Conservation (phyloP, 768 basidiomycete species). For the Boletales sp. region DNA sequence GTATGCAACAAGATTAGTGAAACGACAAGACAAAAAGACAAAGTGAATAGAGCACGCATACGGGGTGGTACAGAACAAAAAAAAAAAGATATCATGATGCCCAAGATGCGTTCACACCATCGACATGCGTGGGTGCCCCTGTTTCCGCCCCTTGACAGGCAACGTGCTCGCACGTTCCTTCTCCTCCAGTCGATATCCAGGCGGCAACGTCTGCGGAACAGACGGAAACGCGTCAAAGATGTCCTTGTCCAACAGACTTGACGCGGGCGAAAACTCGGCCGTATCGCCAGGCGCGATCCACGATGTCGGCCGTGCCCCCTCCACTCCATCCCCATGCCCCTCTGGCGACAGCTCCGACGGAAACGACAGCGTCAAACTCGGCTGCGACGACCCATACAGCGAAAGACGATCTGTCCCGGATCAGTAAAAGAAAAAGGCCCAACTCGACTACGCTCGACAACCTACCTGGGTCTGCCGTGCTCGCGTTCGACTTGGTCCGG, state of each 20-base stretch:
- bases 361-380: constrained; percentile 19
- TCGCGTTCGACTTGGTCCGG: constrained; percentile 52
- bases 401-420: constrained; percentile 24
- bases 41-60: too few species aligned
- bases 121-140: constrained; percentile 21
- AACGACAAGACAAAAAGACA: background rate
- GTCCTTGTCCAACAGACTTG: constrained; percentile 47
- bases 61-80: background rate
- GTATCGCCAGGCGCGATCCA: constrained; percentile 47
- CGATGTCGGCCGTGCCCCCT: constrained; percentile 37
- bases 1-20: constrained; percentile 22
- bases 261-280: constrained; percentile 36
- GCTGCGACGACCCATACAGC: constrained; percentile 25
- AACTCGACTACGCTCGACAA: background rate
- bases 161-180: constrained; percentile 24
- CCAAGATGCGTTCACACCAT: constrained; percentile 14
- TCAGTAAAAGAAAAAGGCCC: too few species aligned
- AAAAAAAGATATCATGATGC: background rate
- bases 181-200: constrained; percentile 20
- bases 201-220: constrained; percentile 52
- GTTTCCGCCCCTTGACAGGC: constrained; percentile 26
- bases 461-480: constrained; percentile 44
- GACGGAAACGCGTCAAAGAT: constrained; percentile 72
- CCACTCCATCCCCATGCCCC: constrained; percentile 10
- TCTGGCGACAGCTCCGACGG: constrained; percentile 17